Percentiles rank a stretch among this genome's conserved stretches.
Conservation (phyloP, 352 stramenopile genomes). For the Phytophthora chlamydospora region DNA sequence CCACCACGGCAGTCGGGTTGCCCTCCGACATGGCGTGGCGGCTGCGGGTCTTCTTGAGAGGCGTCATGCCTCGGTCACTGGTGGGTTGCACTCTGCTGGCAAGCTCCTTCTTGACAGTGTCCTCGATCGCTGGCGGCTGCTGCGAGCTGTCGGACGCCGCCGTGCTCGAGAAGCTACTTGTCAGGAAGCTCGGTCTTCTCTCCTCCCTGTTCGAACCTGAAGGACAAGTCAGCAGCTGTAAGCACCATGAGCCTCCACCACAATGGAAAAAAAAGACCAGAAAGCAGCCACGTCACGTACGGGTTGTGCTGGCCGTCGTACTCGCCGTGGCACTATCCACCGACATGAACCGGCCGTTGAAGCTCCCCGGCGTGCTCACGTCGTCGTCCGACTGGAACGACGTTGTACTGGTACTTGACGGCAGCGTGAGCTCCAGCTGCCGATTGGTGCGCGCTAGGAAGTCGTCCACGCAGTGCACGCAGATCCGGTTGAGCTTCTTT, state of each 20-base stretch:
- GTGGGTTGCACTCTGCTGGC: not conserved
- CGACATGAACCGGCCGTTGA: slow-evolving; percentile 20
- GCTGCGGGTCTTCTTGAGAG: slow-evolving; percentile 19
- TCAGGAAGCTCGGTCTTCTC: slow-evolving; percentile 19
- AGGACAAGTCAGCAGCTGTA: slow-evolving; percentile 23
- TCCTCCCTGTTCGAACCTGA: slow-evolving; percentile 19
- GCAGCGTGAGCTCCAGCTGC: slow-evolving; percentile 34
- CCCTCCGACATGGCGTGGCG: slow-evolving; percentile 12
- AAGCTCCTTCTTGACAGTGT: slow-evolving; percentile 23
- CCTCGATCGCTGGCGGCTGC: slow-evolving; percentile 19
- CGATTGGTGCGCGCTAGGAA: slow-evolving; percentile 35
- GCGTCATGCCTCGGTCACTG: slow-evolving; percentile 4
- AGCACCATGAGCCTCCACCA: slow-evolving; percentile 19
- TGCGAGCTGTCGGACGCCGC: slow-evolving; percentile 32
- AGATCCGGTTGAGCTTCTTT: slow-evolving; percentile 77
- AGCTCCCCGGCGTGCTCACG: slow-evolving; percentile 14
- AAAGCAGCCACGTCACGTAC: slow-evolving; percentile 3
- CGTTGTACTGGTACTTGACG: slow-evolving; percentile 17
- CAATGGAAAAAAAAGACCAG: not conserved
- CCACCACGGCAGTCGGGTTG: slow-evolving; percentile 13
- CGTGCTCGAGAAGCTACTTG: slow-evolving; percentile 38
- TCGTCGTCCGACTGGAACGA: slow-evolving; percentile 34
- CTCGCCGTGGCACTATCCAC: slow-evolving; percentile 14
- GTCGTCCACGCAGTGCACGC: slow-evolving; percentile 62
- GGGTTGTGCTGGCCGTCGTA: slow-evolving; percentile 12